These are phyloP conservation scores for Suillus clintonianus DNA, from an alignment of 768 basidiomycete genomes.

Conservation along the genomic window DNA sequence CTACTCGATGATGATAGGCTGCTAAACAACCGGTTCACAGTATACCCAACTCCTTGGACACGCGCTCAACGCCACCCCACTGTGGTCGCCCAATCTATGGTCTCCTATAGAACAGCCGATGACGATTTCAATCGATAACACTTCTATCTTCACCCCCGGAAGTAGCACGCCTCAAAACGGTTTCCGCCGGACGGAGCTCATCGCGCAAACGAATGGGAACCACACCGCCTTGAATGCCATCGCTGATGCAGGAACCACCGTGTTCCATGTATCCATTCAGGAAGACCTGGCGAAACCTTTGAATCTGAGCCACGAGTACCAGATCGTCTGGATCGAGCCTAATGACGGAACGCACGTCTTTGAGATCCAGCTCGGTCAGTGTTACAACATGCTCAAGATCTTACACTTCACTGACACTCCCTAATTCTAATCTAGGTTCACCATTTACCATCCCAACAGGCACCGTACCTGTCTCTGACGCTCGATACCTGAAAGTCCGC, in stretches of 20 bases:
- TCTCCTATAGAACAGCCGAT: slow-evolving; percentile 49
- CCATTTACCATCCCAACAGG: slow-evolving; percentile 58
- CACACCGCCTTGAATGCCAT: slow-evolving; percentile 37
- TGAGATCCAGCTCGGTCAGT: slow-evolving; percentile 56
- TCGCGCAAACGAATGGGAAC: slow-evolving; percentile 47
- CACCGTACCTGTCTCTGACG: slow-evolving; percentile 39
- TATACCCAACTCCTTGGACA: slow-evolving; percentile 46
- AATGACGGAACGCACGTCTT: slow-evolving; percentile 62
- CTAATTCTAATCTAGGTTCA: slow-evolving; percentile 39
- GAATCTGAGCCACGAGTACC: slow-evolving; percentile 61
- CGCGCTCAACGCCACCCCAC: slow-evolving; percentile 43
- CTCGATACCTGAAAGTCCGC: slow-evolving; percentile 54
- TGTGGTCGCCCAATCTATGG: slow-evolving; percentile 42
- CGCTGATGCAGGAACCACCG: slow-evolving; percentile 46
- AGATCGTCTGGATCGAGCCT: slow-evolving; percentile 64
- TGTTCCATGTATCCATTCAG: slow-evolving; percentile 53
- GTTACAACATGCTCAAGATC: neutral
- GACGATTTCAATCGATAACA: slow-evolving; percentile 56
- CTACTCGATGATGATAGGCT: neutral
- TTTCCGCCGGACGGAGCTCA: slow-evolving; percentile 61
- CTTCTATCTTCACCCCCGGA: slow-evolving; percentile 57
- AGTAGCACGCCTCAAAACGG: slow-evolving; percentile 45
- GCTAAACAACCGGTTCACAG: slow-evolving; percentile 24
- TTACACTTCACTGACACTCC: neutral
- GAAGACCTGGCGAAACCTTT: slow-evolving; percentile 42